phyloP scores from a whole-genome alignment of 768 basidiomycete genomes.

The Collybia mongolica region DNA sequence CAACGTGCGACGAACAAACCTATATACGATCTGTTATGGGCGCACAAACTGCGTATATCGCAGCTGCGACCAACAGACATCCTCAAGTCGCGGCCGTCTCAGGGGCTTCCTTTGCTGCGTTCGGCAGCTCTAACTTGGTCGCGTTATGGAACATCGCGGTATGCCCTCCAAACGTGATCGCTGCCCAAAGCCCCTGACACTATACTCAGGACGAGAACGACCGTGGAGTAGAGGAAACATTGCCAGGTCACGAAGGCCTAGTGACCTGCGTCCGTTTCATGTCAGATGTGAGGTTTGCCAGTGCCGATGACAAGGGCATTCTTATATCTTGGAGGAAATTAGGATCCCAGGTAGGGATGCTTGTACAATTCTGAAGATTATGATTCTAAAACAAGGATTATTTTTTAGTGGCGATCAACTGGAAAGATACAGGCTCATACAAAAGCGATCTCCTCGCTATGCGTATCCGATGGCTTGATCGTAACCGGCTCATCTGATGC shows the following conservation, averaged over 20 bases:
- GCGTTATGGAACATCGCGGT: constrained; percentile 45
- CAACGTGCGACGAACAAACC: too few species aligned
- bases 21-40: constrained; percentile 17
- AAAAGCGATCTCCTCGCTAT: constrained; percentile 69
- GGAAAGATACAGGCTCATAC: constrained; percentile 57
- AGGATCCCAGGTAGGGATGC: constrained; percentile 38
- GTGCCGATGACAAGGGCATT: constrained; percentile 75
- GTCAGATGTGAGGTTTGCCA: constrained; percentile 49
- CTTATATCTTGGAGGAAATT: constrained; percentile 61
- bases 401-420: constrained; percentile 55
- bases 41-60: constrained; percentile 36
- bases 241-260: constrained; percentile 71
- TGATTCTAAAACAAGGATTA: constrained; percentile 11
- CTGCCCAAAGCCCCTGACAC: constrained; percentile 1
- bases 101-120: constrained; percentile 38
- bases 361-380: constrained; percentile 13
- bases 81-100: constrained; percentile 49
- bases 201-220: constrained; percentile 43
- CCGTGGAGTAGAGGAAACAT: constrained; percentile 61
- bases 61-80: constrained; percentile 48
- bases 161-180: constrained; percentile 8
- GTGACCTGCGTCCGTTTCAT: constrained; percentile 81
- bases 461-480: constrained; percentile 44
- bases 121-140: constrained; percentile 45
- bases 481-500: constrained; percentile 86